A percentile compares a stretch with the other conserved stretches of the same genome.
Conservation (phyloP, 768 basidiomycete species). For the Boletales sp. region DNA sequence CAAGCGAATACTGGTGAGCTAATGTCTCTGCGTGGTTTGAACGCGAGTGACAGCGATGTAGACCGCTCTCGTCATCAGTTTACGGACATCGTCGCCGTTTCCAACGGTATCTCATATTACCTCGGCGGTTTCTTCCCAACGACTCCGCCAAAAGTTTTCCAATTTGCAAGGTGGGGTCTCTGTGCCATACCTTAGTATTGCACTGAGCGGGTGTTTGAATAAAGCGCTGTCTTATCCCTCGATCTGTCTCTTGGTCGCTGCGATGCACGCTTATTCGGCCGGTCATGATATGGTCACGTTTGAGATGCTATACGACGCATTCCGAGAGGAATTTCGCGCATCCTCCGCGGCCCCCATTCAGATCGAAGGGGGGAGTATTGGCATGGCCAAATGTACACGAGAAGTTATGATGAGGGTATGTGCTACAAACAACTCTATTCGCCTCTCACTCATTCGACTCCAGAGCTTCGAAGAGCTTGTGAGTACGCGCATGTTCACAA, state of each 20-base stretch:
- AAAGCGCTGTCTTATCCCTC: constrained; percentile 74
- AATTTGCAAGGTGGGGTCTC: constrained; percentile 49
- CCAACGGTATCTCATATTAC: constrained; percentile 45
- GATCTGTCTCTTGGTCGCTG: constrained; percentile 82
- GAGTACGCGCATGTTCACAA: constrained; percentile 51
- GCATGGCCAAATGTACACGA: constrained; percentile 66
- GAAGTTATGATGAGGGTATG: constrained; percentile 65
- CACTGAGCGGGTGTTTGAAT: constrained; percentile 1
- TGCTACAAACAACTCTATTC: constrained; percentile 9
- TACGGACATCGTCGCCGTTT: constrained; percentile 52
- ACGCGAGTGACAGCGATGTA: constrained; percentile 23
- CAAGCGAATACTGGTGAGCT: constrained; percentile 56
- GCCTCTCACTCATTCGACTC: constrained; percentile 1
- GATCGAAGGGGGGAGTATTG: constrained; percentile 68
- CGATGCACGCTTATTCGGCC: constrained; percentile 67
- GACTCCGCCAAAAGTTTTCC: constrained; percentile 50
- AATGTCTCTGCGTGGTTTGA: neutral
- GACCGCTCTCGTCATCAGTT: constrained; percentile 41
- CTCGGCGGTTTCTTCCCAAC: constrained; percentile 47
- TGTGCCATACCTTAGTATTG: neutral
- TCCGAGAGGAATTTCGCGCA: constrained; percentile 69
- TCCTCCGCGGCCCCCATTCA: constrained; percentile 74
- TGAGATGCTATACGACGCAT: constrained; percentile 82
- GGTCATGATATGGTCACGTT: constrained; percentile 85
- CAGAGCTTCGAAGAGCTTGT: constrained; percentile 80